These are phyloP conservation scores for Boechera stricta DNA, from an alignment of 345 rosid genomes.

Conservation along the genomic window DNA sequence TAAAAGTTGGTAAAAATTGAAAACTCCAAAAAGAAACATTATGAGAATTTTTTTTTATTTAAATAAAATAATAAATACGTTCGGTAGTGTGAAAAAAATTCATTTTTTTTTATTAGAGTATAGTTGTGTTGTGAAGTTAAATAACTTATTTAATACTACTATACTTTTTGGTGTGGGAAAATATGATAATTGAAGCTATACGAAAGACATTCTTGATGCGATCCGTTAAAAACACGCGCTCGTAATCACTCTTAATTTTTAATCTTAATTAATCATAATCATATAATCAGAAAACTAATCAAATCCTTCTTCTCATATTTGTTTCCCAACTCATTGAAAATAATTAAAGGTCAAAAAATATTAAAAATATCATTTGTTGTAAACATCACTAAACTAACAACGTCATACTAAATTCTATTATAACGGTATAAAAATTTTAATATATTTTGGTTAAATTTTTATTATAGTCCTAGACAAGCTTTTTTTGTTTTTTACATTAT, in stretches of 20 bases:
- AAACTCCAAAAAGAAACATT: conserved; percentile 26
- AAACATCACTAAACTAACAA: not conserved
- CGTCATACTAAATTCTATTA: too few relatives aligned
- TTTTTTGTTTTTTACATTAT: too few relatives aligned
- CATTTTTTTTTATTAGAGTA: not conserved
- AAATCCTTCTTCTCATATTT: not conserved
- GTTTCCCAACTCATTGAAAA: not conserved
- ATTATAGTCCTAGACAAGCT: too few relatives aligned
- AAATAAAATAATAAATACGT: conserved; percentile 22
- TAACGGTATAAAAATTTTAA: too few relatives aligned
- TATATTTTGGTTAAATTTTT: not conserved
- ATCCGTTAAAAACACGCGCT: conserved; percentile 48
- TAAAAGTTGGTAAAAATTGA: conserved; percentile 35
- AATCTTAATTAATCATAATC: conserved; percentile 3
- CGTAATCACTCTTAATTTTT: not conserved
- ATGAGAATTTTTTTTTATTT: not conserved
- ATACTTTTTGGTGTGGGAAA: not conserved
- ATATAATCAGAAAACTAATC: not conserved
- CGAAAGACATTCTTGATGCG: conserved; percentile 52
- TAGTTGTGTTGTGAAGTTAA: conserved; percentile 2
- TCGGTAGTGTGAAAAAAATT: not conserved
- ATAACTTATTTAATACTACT: conserved; percentile 11
- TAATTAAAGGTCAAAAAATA: too few relatives aligned
- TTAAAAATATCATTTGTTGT: not conserved
- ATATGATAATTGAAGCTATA: conserved; percentile 18